A percentile compares a stretch with the other conserved stretches of the same genome.
phyloP scores from a whole-genome alignment of 202 grass and related monocot species.

The Brachypodium distachyon region DNA sequence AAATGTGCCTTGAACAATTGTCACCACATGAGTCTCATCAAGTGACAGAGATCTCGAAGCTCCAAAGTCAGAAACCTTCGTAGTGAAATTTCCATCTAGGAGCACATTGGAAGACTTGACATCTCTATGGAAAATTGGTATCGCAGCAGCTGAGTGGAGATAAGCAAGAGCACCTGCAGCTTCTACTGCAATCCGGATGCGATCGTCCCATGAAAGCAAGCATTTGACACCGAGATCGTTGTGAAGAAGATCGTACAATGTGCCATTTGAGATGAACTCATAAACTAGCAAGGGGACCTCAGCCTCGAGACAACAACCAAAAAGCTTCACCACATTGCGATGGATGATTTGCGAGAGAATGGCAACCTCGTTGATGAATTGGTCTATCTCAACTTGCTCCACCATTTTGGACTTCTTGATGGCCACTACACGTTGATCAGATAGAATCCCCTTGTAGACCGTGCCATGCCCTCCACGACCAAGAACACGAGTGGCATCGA shows the following conservation, averaged over 20 bases:
- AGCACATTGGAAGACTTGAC: conserved; percentile 8
- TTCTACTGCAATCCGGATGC: conserved; percentile 11
- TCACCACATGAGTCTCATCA: not conserved
- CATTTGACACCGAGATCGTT: not conserved
- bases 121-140: no score
- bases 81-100: not conserved
- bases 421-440: no score
- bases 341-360: not conserved
- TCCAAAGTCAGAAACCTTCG: conserved; percentile 21
- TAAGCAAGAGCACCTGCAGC: conserved; percentile 7
- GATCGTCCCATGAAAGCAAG: not conserved
- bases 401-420: conserved; percentile 7
- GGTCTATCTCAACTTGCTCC: not conserved
- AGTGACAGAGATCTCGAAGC: conserved; percentile 8
- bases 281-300: not conserved
- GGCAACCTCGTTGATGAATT: conserved; percentile 1
- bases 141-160: conserved; percentile 18
- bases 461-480: conserved; percentile 9
- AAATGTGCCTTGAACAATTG: not conserved
- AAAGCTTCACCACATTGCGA: no score
- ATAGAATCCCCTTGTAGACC: no score
- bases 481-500: conserved; percentile 8
- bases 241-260: conserved; percentile 17
- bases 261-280: no score
- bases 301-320: not conserved